Evolutionary conservation across 495 filamentous ascomycete genomes (phyloP).

Genomic region (Cairneyella variabilis): DNA sequence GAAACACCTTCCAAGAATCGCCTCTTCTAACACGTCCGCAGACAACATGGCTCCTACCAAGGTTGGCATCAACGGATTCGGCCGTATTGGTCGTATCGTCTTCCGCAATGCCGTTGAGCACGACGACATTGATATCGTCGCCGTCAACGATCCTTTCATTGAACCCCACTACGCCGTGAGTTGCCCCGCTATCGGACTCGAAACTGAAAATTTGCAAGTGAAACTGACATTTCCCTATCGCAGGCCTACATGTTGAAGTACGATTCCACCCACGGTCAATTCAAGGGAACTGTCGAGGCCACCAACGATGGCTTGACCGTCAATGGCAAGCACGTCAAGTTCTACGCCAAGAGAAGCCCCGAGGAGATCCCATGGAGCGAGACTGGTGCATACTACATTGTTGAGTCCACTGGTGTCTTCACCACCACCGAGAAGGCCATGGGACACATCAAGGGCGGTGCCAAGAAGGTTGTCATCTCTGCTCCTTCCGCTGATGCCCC

Average conservation of each 20-base stretch:
- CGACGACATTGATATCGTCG: constrained; percentile 80
- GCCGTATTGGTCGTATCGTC: constrained; percentile 97
- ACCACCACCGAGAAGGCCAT: constrained; percentile 95
- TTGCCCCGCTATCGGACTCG: constrained; percentile 27
- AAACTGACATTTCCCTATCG: constrained; percentile 11
- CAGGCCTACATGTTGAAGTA: constrained; percentile 99
- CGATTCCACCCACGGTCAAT: constrained; percentile 92
- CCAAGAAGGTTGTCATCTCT: constrained; percentile 99
- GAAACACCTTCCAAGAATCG: not conserved
- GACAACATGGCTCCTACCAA: constrained; percentile 40
- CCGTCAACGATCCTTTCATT: constrained; percentile 99
- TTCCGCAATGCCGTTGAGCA: constrained; percentile 73
- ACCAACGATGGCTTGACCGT: constrained; percentile 73
- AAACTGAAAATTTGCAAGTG: constrained; percentile 2
- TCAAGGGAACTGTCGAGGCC: constrained; percentile 84
- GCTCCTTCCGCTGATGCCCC: constrained; percentile 97
- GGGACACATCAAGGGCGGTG: constrained; percentile 95
- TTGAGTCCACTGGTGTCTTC: constrained; percentile 99
- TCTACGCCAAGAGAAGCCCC: constrained; percentile 93
- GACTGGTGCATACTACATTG: constrained; percentile 89
- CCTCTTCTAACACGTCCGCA: constrained; percentile 2
- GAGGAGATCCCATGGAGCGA: constrained; percentile 85
- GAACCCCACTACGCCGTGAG: constrained; percentile 95
- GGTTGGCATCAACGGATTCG: constrained; percentile 99
- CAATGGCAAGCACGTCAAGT: constrained; percentile 94